phyloP scores from a whole-genome alignment of 2,329 filamentous ascomycete species.

The Phoma herbarum region DNA sequence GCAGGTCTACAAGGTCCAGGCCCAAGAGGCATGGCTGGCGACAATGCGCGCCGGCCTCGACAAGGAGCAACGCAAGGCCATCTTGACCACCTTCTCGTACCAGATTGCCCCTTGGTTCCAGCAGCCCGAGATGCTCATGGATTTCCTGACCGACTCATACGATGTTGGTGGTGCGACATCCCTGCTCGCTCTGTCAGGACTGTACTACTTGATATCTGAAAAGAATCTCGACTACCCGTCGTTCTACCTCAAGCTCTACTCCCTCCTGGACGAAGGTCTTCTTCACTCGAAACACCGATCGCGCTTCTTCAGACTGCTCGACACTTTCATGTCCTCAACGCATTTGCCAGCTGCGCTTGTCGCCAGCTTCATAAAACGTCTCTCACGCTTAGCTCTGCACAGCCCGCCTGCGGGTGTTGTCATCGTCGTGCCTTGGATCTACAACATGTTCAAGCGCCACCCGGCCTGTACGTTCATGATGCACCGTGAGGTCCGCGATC shows the following conservation, averaged over 20 bases:
- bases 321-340: constrained; percentile 88
- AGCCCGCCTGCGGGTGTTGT: constrained; percentile 91
- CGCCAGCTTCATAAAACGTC: constrained; percentile 95
- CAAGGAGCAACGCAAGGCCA: constrained; percentile 78
- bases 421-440: constrained; percentile 88
- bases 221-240: constrained; percentile 95
- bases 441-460: constrained; percentile 91
- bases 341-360: constrained; percentile 92
- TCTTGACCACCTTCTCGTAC: constrained; percentile 77
- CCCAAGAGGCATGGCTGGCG: constrained; percentile 86
- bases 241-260: constrained; percentile 95
- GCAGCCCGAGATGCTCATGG: constrained; percentile 88
- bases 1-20: constrained; percentile 77
- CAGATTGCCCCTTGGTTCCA: constrained; percentile 89
- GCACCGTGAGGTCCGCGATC: constrained; percentile 74
- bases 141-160: constrained; percentile 96
- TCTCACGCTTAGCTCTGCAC: constrained; percentile 83
- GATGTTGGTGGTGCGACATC: constrained; percentile 86
- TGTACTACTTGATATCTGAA: constrained; percentile 93
- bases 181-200: constrained; percentile 85
- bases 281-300: constrained; percentile 95
- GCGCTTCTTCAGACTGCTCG: constrained; percentile 88
- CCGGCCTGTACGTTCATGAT: constrained; percentile 96
- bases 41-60: constrained; percentile 73
- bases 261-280: constrained; percentile 82